Percentiles rank a stretch among this genome's conserved stretches.
Conservation (phyloP, 2,329 filamentous ascomycete genomes). For the Colletotrichum lini region DNA sequence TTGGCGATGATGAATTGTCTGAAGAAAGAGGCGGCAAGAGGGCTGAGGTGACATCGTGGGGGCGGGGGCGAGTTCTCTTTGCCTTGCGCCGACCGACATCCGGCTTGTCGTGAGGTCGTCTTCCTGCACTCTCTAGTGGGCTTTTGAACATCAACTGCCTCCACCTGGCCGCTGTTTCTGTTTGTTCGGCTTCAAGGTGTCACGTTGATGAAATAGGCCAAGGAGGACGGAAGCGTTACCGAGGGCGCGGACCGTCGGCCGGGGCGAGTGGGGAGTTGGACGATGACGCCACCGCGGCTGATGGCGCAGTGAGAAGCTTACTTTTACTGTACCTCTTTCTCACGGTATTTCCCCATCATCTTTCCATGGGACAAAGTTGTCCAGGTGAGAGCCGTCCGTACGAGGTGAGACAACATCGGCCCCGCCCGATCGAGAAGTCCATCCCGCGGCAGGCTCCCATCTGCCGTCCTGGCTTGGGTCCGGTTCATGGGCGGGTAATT, state of each 20-base stretch:
- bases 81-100: too few relatives aligned
- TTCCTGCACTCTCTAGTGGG: neutral
- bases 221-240: constrained; percentile 17
- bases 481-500: constrained; percentile 8
- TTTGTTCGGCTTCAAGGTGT: neutral
- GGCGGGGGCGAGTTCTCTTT: constrained; percentile 6
- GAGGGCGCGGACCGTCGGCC: constrained; percentile 30
- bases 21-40: neutral
- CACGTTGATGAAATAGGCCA: constrained; percentile 2
- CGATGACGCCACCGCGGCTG: constrained; percentile 35
- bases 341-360: neutral
- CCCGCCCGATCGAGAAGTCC: constrained; percentile 24
- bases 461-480: constrained; percentile 16
- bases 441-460: constrained; percentile 17
- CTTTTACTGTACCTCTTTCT: neutral
- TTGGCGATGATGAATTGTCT: constrained; percentile 18
- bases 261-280: neutral
- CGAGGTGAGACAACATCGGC: constrained; percentile 33
- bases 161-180: too few relatives aligned
- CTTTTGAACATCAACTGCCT: neutral
- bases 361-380: neutral
- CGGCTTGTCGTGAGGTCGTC: neutral
- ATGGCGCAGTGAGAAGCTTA: constrained; percentile 30
- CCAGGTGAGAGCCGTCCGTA: constrained; percentile 5
- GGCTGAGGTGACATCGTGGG: constrained; percentile 23